phyloP scores from a whole-genome alignment of 257 asterid genomes.

The Solanum okadae region DNA sequence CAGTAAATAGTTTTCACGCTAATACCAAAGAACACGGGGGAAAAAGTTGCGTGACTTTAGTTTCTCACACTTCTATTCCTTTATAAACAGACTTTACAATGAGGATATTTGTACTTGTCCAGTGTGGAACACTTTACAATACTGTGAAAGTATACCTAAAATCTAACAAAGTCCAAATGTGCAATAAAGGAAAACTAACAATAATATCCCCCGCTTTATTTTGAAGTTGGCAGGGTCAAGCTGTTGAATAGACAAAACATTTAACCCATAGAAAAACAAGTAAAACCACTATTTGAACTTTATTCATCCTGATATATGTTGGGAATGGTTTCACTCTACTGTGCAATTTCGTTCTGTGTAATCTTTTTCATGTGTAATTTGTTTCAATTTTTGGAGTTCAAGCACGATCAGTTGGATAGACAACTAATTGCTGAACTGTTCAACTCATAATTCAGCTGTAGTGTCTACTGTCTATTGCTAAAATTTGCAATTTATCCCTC shows the following conservation, averaged over 20 bases:
- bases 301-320: background rate
- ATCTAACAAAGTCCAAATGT: background rate
- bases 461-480: background rate
- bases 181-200: background rate
- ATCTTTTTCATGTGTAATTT: background rate
- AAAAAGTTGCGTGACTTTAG: background rate
- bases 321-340: background rate
- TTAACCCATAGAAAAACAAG: background rate
- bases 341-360: background rate
- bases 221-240: background rate
- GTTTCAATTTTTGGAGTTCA: background rate
- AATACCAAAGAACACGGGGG: background rate
- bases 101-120: background rate
- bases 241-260: background rate
- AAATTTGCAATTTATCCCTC: background rate
- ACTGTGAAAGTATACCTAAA: background rate
- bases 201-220: background rate
- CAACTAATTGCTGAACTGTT: background rate
- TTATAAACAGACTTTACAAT: background rate
- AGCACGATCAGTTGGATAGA: background rate
- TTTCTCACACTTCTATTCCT: background rate
- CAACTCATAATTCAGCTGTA: background rate
- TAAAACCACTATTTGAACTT: background rate
- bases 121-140: background rate
- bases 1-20: background rate